phyloP scores from a whole-genome alignment of 139 green algal genomes.

The Eudorina sp. region DNA sequence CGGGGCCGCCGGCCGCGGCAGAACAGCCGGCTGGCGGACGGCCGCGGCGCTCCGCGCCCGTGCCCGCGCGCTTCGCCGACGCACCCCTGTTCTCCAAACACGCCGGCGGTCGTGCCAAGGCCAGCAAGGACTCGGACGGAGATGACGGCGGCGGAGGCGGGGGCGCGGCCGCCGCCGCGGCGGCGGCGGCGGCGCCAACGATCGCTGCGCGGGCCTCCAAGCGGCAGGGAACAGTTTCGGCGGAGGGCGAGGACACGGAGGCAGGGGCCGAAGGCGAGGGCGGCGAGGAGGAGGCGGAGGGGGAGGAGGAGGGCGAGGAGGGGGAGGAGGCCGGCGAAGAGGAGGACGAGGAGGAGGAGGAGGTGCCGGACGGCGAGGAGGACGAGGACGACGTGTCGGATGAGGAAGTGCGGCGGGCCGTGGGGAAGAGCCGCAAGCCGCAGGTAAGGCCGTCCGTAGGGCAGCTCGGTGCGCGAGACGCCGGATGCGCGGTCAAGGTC shows the following conservation, averaged over 20 bases:
- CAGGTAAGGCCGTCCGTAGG: no score
- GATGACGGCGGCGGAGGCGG: neutral
- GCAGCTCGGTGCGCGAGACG: no score
- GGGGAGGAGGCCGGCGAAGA: neutral
- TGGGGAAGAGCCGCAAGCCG: no score
- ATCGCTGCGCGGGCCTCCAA: neutral
- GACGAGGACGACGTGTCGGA: neutral
- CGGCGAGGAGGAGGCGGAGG: neutral
- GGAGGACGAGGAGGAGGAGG: neutral
- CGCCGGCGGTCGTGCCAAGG: neutral
- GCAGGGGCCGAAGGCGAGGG: neutral
- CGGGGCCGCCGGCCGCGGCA: neutral
- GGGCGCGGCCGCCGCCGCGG: no score
- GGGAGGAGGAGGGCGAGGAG: neutral
- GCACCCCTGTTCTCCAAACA: conserved; percentile 5
- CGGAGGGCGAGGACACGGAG: neutral
- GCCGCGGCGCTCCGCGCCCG: conserved; percentile 20
- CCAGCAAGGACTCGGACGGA: neutral
- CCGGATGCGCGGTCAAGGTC: no score
- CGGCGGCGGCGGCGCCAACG: no score
- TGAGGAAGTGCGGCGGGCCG: neutral
- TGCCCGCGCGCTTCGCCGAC: conserved; percentile 32
- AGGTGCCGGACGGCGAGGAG: neutral
- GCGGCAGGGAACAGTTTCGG: neutral
- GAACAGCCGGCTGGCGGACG: neutral